These are phyloP conservation scores for Ceratocystis colombiana DNA, from an alignment of 2,329 filamentous ascomycete genomes.

Conservation along the genomic window DNA sequence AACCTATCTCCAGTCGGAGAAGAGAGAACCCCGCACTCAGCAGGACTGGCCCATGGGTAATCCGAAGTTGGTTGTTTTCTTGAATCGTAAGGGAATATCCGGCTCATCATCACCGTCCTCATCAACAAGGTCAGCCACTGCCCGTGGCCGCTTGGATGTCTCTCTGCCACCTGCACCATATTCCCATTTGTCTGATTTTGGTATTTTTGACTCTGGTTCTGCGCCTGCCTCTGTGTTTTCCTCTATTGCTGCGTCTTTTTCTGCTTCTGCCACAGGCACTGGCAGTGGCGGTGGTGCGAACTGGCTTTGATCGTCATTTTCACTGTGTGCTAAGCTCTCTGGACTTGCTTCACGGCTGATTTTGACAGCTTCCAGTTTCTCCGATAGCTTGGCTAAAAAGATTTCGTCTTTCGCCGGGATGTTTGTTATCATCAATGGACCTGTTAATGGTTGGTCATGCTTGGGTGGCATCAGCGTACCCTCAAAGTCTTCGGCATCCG, in stretches of 20 bases:
- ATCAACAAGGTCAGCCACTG: slow-evolving; percentile 8
- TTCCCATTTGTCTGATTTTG: neutral
- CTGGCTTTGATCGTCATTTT: slow-evolving; percentile 9
- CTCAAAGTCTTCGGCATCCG: slow-evolving; percentile 15
- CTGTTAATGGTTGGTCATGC: slow-evolving; percentile 40
- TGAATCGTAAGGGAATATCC: slow-evolving; percentile 41
- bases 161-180: neutral
- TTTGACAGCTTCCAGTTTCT: slow-evolving; percentile 44
- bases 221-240: neutral
- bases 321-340: slow-evolving; percentile 19
- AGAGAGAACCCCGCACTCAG: neutral
- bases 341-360: slow-evolving; percentile 35
- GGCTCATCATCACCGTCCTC: slow-evolving; percentile 31
- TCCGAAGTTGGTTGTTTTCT: slow-evolving; percentile 40
- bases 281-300: slow-evolving; percentile 17
- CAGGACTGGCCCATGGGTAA: slow-evolving; percentile 23
- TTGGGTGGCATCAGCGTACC: slow-evolving; percentile 35
- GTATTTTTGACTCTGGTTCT: neutral
- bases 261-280: slow-evolving; percentile 24
- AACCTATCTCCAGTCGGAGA: neutral
- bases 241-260: neutral
- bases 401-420: slow-evolving; percentile 47
- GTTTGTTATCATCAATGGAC: slow-evolving; percentile 46
- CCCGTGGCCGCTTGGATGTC: neutral
- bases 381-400: slow-evolving; percentile 42